These are phyloP conservation scores for Sporothrix pseudoabietina DNA, from an alignment of 2,329 filamentous ascomycete species.

Conservation along the genomic window DNA sequence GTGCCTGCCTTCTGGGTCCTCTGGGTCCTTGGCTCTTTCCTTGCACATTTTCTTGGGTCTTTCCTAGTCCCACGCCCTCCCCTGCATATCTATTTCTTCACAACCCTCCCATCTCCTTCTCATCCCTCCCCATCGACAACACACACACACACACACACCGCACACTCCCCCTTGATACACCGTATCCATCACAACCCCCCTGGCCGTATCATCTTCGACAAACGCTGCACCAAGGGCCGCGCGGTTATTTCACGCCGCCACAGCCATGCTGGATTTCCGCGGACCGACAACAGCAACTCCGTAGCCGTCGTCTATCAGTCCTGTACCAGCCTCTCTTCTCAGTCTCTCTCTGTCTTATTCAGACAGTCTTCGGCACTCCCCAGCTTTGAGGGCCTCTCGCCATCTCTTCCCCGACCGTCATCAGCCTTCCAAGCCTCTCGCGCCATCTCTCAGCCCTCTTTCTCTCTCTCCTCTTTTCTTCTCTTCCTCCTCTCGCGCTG, in stretches of 20 bases:
- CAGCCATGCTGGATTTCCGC: conserved; percentile 9
- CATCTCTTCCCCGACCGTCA: not conserved
- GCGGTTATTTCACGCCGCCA: not conserved
- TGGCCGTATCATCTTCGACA: not conserved
- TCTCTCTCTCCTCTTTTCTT: not conserved
- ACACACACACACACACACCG: not conserved
- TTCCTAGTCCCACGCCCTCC: conserved; percentile 3
- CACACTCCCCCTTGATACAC: not conserved
- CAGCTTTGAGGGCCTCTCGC: not conserved
- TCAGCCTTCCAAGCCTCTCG: not conserved
- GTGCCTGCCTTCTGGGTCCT: not conserved
- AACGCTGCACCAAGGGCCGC: not conserved
- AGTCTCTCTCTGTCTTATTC: not conserved
- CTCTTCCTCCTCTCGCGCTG: not conserved
- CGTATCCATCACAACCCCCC: not conserved
- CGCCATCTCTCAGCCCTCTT: not conserved
- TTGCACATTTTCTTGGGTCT: too few relatives aligned
- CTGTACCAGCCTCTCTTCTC: not conserved
- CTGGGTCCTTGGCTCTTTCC: not conserved
- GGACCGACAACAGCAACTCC: conserved; percentile 15
- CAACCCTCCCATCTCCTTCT: conserved; percentile 3
- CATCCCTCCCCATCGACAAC: not conserved
- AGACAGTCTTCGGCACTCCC: not conserved
- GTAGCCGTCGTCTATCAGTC: conserved; percentile 16
- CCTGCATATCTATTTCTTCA: not conserved